Percentiles rank a stretch among this genome's conserved stretches.
Evolutionary conservation across 163 green algal genomes (phyloP).

Genomic region (Chlamydomonas reinhardtii): DNA sequence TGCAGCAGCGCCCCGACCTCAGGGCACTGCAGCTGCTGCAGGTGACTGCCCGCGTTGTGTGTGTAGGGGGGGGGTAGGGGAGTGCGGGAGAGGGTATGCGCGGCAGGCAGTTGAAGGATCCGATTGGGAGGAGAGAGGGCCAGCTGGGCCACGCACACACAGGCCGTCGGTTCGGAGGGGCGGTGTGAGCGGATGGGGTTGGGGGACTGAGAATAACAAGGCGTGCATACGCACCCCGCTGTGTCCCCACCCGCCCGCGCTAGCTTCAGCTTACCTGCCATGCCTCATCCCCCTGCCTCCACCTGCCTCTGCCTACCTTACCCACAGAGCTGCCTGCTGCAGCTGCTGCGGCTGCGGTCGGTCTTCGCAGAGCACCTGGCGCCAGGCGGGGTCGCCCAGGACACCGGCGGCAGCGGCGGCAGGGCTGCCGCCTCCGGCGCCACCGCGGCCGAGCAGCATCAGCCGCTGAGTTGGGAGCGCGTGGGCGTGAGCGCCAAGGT

Average conservation of each 20-base stretch:
- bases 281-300: no score
- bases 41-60: no score
- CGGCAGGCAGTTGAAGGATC: no score
- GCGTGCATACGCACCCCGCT: no score
- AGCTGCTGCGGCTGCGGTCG: slow-evolving; percentile 37
- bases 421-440: background rate
- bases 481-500: slow-evolving; percentile 59
- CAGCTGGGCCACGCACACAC: no score
- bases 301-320: no score
- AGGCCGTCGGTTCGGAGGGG: no score
- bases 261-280: no score
- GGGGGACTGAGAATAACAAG: no score
- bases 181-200: no score
- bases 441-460: background rate
- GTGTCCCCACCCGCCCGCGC: no score
- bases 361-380: slow-evolving; percentile 26
- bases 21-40: slow-evolving; percentile 69
- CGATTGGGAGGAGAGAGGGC: no score
- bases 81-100: background rate
- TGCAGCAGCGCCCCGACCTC: slow-evolving; percentile 64
- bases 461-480: slow-evolving; percentile 36
- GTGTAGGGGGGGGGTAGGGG: background rate
- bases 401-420: background rate
- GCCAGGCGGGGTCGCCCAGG: background rate
- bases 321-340: slow-evolving; percentile 12